Percentiles rank a stretch among this genome's conserved stretches.
These are phyloP conservation scores for Kwoniella heveanensis DNA, from an alignment of 768 basidiomycete genomes.

Conservation along the genomic window DNA sequence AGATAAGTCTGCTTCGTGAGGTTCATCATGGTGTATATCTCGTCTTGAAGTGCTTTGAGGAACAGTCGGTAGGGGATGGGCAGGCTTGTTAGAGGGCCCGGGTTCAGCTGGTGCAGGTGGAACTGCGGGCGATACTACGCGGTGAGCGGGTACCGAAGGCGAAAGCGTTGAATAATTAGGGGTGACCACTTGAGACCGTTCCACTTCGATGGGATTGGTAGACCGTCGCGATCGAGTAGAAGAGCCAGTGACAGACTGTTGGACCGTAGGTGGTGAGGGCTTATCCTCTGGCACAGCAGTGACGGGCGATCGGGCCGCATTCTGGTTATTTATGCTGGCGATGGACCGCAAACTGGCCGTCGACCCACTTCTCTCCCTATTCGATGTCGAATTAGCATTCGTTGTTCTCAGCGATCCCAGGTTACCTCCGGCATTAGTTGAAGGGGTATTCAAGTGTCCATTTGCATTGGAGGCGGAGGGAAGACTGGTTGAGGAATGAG, in stretches of 20 bases:
- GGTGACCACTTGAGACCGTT: slow-evolving; percentile 5
- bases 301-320: neutral
- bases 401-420: slow-evolving; percentile 50
- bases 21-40: slow-evolving; percentile 12
- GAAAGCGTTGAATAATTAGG: slow-evolving; percentile 3
- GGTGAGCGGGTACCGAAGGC: neutral
- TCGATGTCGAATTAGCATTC: neutral
- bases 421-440: slow-evolving; percentile 8
- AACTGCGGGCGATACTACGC: slow-evolving; percentile 3
- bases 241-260: slow-evolving; percentile 25
- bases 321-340: slow-evolving; percentile 2
- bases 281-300: slow-evolving; percentile 9
- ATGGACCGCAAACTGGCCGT: slow-evolving; percentile 12
- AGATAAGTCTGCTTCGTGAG: slow-evolving; percentile 13
- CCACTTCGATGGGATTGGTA: slow-evolving; percentile 12
- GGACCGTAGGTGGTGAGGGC: slow-evolving; percentile 10
- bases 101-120: slow-evolving; percentile 8
- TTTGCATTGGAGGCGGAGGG: neutral
- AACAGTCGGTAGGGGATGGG: slow-evolving; percentile 9
- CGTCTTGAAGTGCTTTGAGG: neutral
- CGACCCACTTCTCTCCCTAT: slow-evolving; percentile 30
- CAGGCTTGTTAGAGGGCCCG: slow-evolving; percentile 8
- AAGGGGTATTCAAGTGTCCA: neutral
- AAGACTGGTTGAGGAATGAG: neutral
- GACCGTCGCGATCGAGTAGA: slow-evolving; percentile 28